Evolutionary conservation across 2,329 filamentous ascomycete species (phyloP).

Genomic region (Xylaria sp.): DNA sequence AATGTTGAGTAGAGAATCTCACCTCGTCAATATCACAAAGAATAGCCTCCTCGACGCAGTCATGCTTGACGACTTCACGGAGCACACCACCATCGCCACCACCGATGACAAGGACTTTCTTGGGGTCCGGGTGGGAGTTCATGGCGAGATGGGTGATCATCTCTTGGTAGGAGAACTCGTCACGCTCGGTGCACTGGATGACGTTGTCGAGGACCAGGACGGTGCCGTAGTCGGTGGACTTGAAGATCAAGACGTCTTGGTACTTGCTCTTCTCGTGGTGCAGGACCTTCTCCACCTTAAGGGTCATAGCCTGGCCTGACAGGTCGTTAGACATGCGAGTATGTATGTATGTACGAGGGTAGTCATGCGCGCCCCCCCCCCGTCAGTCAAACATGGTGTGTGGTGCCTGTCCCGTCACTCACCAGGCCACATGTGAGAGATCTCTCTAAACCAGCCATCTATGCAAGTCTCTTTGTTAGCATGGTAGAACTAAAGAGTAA

Average conservation of each 20-base stretch:
- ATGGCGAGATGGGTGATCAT: conserved; percentile 99
- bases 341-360: not conserved
- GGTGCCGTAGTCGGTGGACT: conserved; percentile 96
- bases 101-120: conserved; percentile 98
- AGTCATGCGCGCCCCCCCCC: not conserved
- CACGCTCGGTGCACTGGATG: conserved; percentile 97
- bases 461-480: conserved; percentile 36
- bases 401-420: conserved; percentile 46
- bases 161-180: conserved; percentile 99
- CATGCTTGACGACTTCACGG: conserved; percentile 99
- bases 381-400: not conserved
- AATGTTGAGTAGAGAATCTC: conserved; percentile 51
- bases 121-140: conserved; percentile 97
- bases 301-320: conserved; percentile 95
- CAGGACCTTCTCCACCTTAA: conserved; percentile 96
- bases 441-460: conserved; percentile 99
- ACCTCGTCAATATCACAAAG: conserved; percentile 99
- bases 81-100: conserved; percentile 97
- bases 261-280: conserved; percentile 99
- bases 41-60: conserved; percentile 92
- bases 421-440: conserved; percentile 97
- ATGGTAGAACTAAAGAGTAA: not conserved
- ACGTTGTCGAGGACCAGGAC: conserved; percentile 98
- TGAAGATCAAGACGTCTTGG: conserved; percentile 98
- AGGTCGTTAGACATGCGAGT: conserved; percentile 25